Base-by-base conservation (phyloP, 2,329 filamentous ascomycete genomes). In the Cordyceps cicadae region DNA sequence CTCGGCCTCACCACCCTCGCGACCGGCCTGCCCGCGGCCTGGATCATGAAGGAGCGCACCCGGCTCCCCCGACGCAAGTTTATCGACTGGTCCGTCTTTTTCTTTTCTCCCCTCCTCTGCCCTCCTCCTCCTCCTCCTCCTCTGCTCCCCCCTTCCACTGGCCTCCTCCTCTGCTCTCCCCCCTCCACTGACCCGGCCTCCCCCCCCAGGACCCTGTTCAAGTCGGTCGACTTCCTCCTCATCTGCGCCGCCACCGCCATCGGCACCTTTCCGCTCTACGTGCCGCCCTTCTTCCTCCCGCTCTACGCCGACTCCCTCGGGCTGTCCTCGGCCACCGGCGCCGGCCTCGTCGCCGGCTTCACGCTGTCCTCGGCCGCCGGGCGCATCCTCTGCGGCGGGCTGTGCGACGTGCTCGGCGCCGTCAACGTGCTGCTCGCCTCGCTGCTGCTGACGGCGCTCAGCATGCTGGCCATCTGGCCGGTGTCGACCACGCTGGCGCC, bases 381-480 rank as follows among this genome's bases (percentile, higher is more conserved):
- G 0, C 75, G 85, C 7, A 74, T 87, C 12, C 62, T 75, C 3
- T 81, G 78, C 45, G 84, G 85, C 1, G 72, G 81, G 24, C 68
- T 78, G 1, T 82, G 79, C 62, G 84, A 87, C 66, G 69, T 64
- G 1, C 66, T 86, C 0, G 84, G 84, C 0, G 73, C 83, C 0
- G 67, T 85, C 24, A 86, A 87, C 62, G 79, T 80, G 2, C 74
- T 86, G 0, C 73, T 82, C 39, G 65, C 77, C 1, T 77, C 81
- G 0, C 70, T 86, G 8, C 51, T 80, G 1, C 67, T 86, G 0
- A 83, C 77, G 41, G 79, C 80, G 0, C 45, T 85, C 0, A 86
- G 81, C 59, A 84, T 86, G 76, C 72, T 87, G 15, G 78, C 79
- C 1, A 72, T 87, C 2, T 87, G 84, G 85, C 84, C 85, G 0